These are phyloP conservation scores for Corrigiola litoralis DNA, from an alignment of 179 eudicot genomes.

Conservation along the genomic window DNA sequence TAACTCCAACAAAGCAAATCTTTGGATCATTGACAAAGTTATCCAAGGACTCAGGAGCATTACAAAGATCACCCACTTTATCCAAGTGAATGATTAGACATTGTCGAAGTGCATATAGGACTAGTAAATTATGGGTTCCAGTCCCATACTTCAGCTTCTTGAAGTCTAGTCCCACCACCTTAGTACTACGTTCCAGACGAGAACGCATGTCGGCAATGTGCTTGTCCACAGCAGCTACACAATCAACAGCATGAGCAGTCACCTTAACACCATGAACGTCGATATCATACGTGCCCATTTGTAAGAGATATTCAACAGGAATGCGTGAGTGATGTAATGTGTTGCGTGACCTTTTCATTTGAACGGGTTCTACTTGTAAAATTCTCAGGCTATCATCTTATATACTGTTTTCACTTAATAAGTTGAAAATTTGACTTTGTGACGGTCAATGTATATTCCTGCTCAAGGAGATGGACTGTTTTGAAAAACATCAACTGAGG, in stretches of 20 bases:
- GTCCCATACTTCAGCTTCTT: neutral
- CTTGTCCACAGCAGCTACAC: neutral
- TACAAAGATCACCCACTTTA: no score
- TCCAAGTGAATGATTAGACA: constrained; percentile 10
- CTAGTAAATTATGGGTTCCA: neutral
- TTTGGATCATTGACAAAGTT: neutral
- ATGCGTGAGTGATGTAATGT: neutral
- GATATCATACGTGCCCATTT: constrained; percentile 12
- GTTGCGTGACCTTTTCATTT: neutral
- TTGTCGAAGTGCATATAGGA: neutral
- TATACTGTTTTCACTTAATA: no score
- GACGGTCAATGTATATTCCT: no score
- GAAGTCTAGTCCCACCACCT: constrained; percentile 16
- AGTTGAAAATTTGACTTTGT: no score
- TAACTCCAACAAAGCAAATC: constrained; percentile 23
- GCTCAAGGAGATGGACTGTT: no score
- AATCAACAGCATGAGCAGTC: neutral
- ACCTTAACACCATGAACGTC: constrained; percentile 9
- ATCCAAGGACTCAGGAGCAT: neutral
- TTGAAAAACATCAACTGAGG: no score
- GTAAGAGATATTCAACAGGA: constrained; percentile 8
- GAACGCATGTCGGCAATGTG: constrained; percentile 6
- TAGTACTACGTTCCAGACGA: constrained; percentile 4
- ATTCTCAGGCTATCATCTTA: no score
- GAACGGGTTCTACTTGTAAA: no score